Evolutionary conservation across 345 rosid genomes (phyloP), one percentile per base, ranked within the genome.

Genomic region (Combretum micranthum): DNA sequence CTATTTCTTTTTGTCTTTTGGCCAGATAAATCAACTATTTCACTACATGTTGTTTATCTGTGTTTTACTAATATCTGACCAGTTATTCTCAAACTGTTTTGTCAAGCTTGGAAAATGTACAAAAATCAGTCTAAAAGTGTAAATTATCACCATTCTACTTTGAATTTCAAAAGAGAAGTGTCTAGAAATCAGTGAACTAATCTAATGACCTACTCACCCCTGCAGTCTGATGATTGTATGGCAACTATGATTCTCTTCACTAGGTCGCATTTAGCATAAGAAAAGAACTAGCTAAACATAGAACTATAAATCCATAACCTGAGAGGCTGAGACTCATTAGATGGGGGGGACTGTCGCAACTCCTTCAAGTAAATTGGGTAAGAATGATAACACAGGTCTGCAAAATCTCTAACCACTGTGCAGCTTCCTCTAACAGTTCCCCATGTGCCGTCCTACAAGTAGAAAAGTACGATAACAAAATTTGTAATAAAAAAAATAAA

Each of bases 381-480:
- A 42, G 96, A 87, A 74, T 90, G 89, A 64, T 66, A 80, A 63
- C 93, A 87, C 12, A 87, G 12, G 73, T 87, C 85, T 5, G 80
- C 81, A 52, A 87, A 91, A 80, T 91, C 96, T 39, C 70, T 76
- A 25, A 85, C 96, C 39, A 75, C 75, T 1, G 77, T 82, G 55
- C 89, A 82, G 64, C 98, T 85, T 69, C 92, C 91, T 73, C 69
- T 70, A 26, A 87, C 53, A 4, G 94, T 83, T 64, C 78, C 91
- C 94, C 86, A 80, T 55, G 89, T 85, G 67, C 94, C 97, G 76
- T 90, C 96, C 95, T 87, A 67, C 42, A 53, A 53, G 48, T 62
- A 57, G 25, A 60, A 3, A 56, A 20, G 53, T n/a, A 4, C 12
- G 22, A 12, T 4, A 26, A 59, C 20, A 52, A 25, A 22, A 16